Percentiles rank a stretch among this genome's conserved stretches.
Conservation (phyloP, 352 stramenopile species). For the Pythium brachiatum region DNA sequence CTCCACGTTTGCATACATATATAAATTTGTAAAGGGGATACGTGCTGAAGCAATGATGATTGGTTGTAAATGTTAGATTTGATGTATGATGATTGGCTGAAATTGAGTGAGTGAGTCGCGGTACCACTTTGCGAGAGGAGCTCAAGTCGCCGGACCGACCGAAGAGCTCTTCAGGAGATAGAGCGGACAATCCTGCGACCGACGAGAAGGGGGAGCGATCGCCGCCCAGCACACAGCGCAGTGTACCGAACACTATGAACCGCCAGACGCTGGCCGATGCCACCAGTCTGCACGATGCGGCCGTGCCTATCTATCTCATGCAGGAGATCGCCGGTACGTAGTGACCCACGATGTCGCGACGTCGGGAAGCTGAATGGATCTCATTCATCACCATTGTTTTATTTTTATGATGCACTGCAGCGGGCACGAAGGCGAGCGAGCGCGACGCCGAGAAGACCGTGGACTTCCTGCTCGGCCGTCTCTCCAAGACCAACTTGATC, state of each 20-base stretch:
- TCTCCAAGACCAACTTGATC: slow-evolving; percentile 82
- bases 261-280: slow-evolving; percentile 74
- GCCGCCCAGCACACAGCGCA: neutral
- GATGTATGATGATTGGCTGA: slow-evolving; percentile 12
- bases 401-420: slow-evolving; percentile 32
- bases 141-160: slow-evolving; percentile 20
- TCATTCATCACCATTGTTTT: slow-evolving; percentile 3
- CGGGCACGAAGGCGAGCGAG: slow-evolving; percentile 52
- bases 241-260: slow-evolving; percentile 50
- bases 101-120: neutral
- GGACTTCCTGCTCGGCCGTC: slow-evolving; percentile 70
- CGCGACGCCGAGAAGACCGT: slow-evolving; percentile 76
- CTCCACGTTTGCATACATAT: neutral
- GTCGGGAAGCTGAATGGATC: neutral
- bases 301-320: slow-evolving; percentile 83
- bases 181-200: slow-evolving; percentile 13
- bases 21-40: neutral
- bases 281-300: slow-evolving; percentile 80
- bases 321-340: slow-evolving; percentile 77
- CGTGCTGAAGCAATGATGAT: neutral
- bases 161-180: slow-evolving; percentile 28
- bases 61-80: neutral
- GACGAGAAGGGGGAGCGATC: slow-evolving; percentile 14
- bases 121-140: slow-evolving; percentile 14
- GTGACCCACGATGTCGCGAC: neutral